Evolutionary conservation across 176 grass and related monocot species (phyloP).

Genomic region (Triticum dicoccoides): DNA sequence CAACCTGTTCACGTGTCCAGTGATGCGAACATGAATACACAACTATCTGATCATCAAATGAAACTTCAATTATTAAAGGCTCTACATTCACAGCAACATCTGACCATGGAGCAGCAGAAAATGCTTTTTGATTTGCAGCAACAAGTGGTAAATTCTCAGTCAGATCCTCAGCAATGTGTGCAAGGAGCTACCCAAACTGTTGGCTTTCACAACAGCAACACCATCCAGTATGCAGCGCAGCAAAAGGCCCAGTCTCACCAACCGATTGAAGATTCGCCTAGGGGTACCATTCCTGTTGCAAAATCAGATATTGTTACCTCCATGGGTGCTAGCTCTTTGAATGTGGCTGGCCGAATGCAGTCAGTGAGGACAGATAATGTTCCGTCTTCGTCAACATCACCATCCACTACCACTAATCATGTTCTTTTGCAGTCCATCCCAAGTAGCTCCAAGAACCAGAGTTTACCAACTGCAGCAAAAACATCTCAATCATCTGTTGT

Average conservation of each 20-base stretch:
- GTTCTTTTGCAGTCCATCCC: constrained; percentile 43
- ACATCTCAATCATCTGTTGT: constrained; percentile 55
- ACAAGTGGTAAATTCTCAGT: constrained; percentile 49
- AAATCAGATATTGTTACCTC: constrained; percentile 43
- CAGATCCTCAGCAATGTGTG: constrained; percentile 37
- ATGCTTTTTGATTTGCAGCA: constrained; percentile 54
- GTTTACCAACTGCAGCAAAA: constrained; percentile 39
- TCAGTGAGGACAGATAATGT: constrained; percentile 39
- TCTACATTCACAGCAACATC: constrained; percentile 47
- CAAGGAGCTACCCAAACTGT: constrained; percentile 32
- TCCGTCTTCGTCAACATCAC: constrained; percentile 57
- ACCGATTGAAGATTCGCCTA: constrained; percentile 25
- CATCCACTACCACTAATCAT: constrained; percentile 45
- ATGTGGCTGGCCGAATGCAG: constrained; percentile 28
- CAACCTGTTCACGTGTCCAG: constrained; percentile 28
- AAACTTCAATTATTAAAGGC: constrained; percentile 57
- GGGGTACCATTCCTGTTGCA: constrained; percentile 26
- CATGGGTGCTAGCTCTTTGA: constrained; percentile 40
- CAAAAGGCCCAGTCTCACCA: constrained; percentile 46
- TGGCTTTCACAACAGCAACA: constrained; percentile 32
- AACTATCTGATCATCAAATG: constrained; percentile 57
- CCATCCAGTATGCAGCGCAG: constrained; percentile 32
- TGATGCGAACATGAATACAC: constrained; percentile 31
- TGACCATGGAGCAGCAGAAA: constrained; percentile 59
- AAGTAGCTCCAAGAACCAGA: constrained; percentile 43